Conservation (phyloP, 1,284 basidiomycete genomes). For the Cryptococcus sp. region DNA sequence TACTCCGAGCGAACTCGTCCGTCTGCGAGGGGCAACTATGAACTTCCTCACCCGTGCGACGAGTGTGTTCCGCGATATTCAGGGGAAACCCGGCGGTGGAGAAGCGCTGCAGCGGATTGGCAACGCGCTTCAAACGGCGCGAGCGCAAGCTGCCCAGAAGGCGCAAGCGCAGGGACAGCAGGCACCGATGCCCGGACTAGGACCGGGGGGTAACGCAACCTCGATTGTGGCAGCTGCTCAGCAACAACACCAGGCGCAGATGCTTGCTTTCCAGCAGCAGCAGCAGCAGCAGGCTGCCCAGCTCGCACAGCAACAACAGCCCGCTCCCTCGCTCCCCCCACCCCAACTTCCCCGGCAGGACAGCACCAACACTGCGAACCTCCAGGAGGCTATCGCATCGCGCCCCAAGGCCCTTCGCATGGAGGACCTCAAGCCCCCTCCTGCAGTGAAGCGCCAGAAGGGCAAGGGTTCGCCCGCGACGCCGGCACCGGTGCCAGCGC, state of each 20-base stretch:
- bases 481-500: slow-evolving; percentile 6
- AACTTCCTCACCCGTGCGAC: slow-evolving; percentile 13
- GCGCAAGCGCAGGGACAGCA: no score
- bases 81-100: slow-evolving; percentile 10
- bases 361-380: slow-evolving; percentile 5
- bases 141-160: no score
- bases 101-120: slow-evolving; percentile 5
- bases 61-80: slow-evolving; percentile 5
- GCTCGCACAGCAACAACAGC: background rate
- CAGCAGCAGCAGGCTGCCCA: slow-evolving; percentile 2
- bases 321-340: slow-evolving; percentile 1
- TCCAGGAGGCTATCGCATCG: slow-evolving; percentile 23
- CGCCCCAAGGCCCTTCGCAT: slow-evolving; percentile 37
- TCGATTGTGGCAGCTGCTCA: background rate
- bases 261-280: background rate
- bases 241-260: background rate
- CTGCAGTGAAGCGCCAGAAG: slow-evolving; percentile 31
- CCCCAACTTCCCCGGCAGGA: slow-evolving; percentile 1
- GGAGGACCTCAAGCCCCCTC: slow-evolving; percentile 45
- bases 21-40: slow-evolving; percentile 10
- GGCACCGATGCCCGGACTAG: no score
- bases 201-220: background rate
- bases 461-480: slow-evolving; percentile 20
- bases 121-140: slow-evolving; percentile 3
- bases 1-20: slow-evolving; percentile 12